Percentiles rank a stretch among this genome's conserved stretches.
Evolutionary conservation across 345 rosid species (phyloP).

Genomic region (Kandelia obovata): DNA sequence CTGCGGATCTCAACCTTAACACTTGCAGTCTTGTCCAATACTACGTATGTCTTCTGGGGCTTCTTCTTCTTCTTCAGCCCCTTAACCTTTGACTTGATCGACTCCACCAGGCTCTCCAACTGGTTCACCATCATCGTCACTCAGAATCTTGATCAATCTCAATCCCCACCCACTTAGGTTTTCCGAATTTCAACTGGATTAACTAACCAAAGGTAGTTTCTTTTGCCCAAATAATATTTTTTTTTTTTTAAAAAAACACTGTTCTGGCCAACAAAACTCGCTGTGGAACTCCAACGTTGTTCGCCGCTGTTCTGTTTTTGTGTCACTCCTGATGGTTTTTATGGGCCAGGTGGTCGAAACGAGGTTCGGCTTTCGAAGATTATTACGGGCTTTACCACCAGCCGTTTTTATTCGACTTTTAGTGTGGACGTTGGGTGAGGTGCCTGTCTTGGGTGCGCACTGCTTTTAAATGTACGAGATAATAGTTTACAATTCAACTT

Average conservation of each 20-base stretch:
- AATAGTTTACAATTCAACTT: neutral
- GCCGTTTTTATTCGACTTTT: neutral
- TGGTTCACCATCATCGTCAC: conserved; percentile 50
- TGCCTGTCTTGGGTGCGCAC: neutral
- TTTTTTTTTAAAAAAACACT: no score
- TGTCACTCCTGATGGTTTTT: neutral
- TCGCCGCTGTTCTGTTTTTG: neutral
- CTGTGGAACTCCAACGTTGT: no score
- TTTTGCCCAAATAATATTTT: no score
- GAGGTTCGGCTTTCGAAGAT: neutral
- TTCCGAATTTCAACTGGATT: neutral
- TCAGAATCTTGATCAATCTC: neutral
- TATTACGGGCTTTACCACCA: conserved; percentile 15
- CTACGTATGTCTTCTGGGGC: conserved; percentile 69
- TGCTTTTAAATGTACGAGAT: no score
- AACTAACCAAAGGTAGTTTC: no score
- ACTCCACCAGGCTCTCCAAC: conserved; percentile 68
- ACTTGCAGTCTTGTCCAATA: conserved; percentile 89
- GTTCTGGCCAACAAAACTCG: no score
- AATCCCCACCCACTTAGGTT: neutral
- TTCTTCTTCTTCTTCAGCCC: conserved; percentile 28
- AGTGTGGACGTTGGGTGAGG: neutral
- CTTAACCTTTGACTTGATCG: conserved; percentile 84
- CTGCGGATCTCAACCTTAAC: conserved; percentile 95
- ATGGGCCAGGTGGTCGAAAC: neutral